A percentile compares a stretch with the other conserved stretches of the same genome.
Conservation (phyloP, 2,329 filamentous ascomycete species). For the Ilyonectria sp. region DNA sequence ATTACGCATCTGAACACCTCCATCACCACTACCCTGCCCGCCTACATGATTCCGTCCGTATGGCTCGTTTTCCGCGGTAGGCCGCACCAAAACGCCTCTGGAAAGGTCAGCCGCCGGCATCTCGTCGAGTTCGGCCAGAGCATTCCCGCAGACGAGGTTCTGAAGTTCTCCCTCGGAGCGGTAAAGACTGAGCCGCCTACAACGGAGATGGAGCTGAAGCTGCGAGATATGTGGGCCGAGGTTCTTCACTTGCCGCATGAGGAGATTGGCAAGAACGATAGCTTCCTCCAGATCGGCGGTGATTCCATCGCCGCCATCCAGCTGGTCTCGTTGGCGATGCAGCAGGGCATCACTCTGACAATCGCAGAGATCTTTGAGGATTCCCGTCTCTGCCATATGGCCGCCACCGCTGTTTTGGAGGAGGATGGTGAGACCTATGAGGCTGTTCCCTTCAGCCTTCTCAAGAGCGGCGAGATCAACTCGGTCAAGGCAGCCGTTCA, state of each 20-base stretch:
- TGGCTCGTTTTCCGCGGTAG: conserved; percentile 50
- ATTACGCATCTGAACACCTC: conserved; percentile 13
- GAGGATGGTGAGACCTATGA: conserved; percentile 1
- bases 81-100: conserved; percentile 36
- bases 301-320: conserved; percentile 47
- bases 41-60: conserved; percentile 59
- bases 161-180: conserved; percentile 3
- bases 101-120: conserved; percentile 36
- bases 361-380: conserved; percentile 27
- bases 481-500: conserved; percentile 3
- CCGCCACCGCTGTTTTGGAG: conserved; percentile 1
- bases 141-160: conserved; percentile 3
- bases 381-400: conserved; percentile 10
- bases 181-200: conserved; percentile 15
- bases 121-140: conserved; percentile 17
- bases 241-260: conserved; percentile 19
- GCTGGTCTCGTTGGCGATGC: conserved; percentile 29
- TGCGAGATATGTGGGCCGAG: conserved; percentile 32
- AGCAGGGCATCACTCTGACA: conserved; percentile 19
- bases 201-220: background rate
- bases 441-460: conserved; percentile 5
- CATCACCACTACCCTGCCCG: conserved; percentile 39
- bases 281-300: conserved; percentile 63
- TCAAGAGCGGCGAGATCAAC: background rate
- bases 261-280: conserved; percentile 48